Evolutionary conservation across 305 asterid species (phyloP), one percentile per base, ranked within the genome.

Genomic region (Solanum hybrid): DNA sequence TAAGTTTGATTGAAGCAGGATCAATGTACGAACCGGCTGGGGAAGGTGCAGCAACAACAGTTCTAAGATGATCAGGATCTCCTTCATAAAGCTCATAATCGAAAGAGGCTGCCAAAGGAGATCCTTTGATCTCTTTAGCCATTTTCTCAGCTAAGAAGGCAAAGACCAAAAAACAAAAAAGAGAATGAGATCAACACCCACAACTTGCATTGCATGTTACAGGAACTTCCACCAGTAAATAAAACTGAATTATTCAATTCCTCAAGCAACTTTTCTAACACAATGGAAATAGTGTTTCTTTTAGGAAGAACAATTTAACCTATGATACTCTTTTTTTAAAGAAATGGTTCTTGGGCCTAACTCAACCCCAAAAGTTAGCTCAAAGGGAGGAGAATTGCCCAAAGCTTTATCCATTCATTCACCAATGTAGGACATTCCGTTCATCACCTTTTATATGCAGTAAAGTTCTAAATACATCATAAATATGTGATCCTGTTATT

Each of bases 1-100:
- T 92, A 87, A 95, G 89, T 90, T 93, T 94, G 89, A 95, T 78
- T 0, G 95, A 91, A 37, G 93, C 93, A 76, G 95, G 94, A 57
- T 95, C 94, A 14, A 94, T 91, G 33, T 61, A 89, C 8, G 93
- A 88, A 81, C 90, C 68, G 24, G 92, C 86, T 65, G 37, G 68
- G 72, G 26, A 26, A 13, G 92, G 91, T 6, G 91, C 27, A 15
- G 93, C 91, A 34, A 36, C 90, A 89, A 91, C 92, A 11, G 93
- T 92, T 90, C 88, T 90, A 78, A 92, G 93, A 87, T 91, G 92
- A 45, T 92, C 94, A 72, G 93, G 93, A 90, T 92, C 93, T 68
- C 93, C 93, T 73, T 92, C 94, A 73, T 90, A 91, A 87, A 92
- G 90, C 87, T 92, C 94, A 39, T 87, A 92, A 88, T 92, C 93